phyloP scores from a whole-genome alignment of 2,329 filamentous ascomycete species.

The Penicillium sp. region DNA sequence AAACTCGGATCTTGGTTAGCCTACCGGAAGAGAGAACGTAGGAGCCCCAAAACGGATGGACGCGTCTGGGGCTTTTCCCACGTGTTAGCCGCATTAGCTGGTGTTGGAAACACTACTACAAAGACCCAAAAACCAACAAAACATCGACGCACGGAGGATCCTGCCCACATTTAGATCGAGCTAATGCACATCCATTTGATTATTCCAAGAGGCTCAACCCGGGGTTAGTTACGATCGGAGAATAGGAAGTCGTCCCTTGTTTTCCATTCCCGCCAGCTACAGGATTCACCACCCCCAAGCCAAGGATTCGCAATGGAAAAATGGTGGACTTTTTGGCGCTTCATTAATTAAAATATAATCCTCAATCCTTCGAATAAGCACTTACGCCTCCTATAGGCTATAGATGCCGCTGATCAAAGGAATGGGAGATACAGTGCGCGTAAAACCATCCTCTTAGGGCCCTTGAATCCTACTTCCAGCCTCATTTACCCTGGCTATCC shows the following conservation, averaged over 20 bases:
- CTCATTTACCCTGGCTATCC: neutral
- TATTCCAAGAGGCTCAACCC: neutral
- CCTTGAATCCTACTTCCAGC: neutral
- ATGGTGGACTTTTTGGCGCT: neutral
- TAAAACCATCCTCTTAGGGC: neutral
- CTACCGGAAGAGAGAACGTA: neutral
- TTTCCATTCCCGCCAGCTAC: neutral
- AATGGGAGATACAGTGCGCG: neutral
- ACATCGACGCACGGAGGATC: neutral
- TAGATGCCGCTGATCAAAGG: neutral
- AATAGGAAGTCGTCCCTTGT: neutral
- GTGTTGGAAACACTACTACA: neutral
- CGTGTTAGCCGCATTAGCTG: slow-evolving; percentile 2
- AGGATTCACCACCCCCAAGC: neutral
- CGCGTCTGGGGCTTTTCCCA: neutral
- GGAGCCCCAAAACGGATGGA: neutral
- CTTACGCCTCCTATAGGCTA: neutral
- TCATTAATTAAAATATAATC: neutral
- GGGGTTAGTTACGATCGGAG: neutral
- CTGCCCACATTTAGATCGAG: neutral
- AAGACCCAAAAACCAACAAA: neutral
- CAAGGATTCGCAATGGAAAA: neutral
- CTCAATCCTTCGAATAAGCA: neutral
- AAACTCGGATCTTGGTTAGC: neutral
- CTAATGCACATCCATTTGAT: neutral